Evolutionary conservation across 1,139 yeast species (phyloP), one percentile per base, ranked within the genome.

Genomic region (Tardiomyces digboiensis): DNA sequence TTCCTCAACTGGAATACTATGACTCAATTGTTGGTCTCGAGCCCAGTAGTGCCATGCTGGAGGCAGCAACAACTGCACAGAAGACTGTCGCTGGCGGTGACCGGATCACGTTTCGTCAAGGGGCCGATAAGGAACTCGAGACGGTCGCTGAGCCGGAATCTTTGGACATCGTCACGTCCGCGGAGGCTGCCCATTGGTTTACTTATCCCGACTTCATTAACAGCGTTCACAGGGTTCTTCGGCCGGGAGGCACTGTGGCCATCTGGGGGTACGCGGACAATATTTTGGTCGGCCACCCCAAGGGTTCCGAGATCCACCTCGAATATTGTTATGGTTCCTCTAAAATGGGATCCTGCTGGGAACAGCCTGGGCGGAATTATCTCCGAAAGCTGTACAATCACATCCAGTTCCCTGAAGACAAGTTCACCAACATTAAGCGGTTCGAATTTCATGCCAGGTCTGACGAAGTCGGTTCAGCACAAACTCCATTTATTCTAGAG

Each of bases 171-270:
- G 65, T 84, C n/a, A 74, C 85, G 1, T 80, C 80, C 7, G 93
- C 88, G 0, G 88, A 86, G 59, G 82, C 88, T 41, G 75, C 76
- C 13, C 95, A 86, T 60, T 86, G 95, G 95, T 74, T 85, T 44
- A 71, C 80, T 36, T 76, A 75, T 48, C 68, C 65, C 0, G 51
- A 52, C 26, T 83, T 82, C 61, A 76, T 79, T 56, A 52, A 59
- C 8, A 77, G 75, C 45, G 71, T 75, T 29, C 60, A 66, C 26
- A 61, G 76, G 12, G 64, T 78, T 10, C 65, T 86, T 48, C 74
- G 71, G 49, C 67, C 73, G 0, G 71, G 70, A 19, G 94, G 89
- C 1, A 78, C 85, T 1, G 62, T 86, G 42, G 83, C 87, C 0
- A 76, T 75, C 52, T 85, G 91, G 85, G 83, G 84, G n/a, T 86